These are phyloP conservation scores for Castanopsis chinensis DNA, from an alignment of 306 rosid species.

Conservation along the genomic window DNA sequence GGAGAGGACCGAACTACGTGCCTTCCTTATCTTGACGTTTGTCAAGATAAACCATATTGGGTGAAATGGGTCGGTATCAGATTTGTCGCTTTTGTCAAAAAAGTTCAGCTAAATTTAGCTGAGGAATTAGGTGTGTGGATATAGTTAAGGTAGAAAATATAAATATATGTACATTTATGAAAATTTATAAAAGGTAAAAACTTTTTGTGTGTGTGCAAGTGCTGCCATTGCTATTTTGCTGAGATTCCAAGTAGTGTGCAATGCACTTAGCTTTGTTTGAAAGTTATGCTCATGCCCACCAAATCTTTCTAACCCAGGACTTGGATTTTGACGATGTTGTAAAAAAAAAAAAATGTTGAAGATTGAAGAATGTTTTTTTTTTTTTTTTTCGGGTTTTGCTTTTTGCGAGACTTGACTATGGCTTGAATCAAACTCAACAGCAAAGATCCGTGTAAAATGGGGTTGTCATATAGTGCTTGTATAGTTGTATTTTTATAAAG, in stretches of 20 bases:
- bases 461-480: too few relatives aligned
- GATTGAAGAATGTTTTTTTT: not conserved
- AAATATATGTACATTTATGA: too few relatives aligned
- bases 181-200: not conserved
- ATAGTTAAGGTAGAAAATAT: not conserved
- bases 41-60: constrained; percentile 6
- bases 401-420: too few relatives aligned
- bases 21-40: not conserved
- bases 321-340: not conserved
- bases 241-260: too few relatives aligned
- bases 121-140: not conserved
- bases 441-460: too few relatives aligned
- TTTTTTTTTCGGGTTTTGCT: not conserved
- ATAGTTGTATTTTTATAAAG: not conserved
- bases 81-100: constrained; percentile 15
- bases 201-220: not conserved
- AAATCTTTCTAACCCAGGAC: constrained; percentile 1
- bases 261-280: not conserved
- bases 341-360: not conserved
- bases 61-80: constrained; percentile 28
- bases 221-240: not conserved
- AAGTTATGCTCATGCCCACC: constrained; percentile 17
- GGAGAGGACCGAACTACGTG: constrained; percentile 14
- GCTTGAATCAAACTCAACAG: too few relatives aligned
- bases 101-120: not conserved